These are phyloP conservation scores for Pythium aristosporum DNA, from an alignment of 352 stramenopile genomes.

Conservation along the genomic window DNA sequence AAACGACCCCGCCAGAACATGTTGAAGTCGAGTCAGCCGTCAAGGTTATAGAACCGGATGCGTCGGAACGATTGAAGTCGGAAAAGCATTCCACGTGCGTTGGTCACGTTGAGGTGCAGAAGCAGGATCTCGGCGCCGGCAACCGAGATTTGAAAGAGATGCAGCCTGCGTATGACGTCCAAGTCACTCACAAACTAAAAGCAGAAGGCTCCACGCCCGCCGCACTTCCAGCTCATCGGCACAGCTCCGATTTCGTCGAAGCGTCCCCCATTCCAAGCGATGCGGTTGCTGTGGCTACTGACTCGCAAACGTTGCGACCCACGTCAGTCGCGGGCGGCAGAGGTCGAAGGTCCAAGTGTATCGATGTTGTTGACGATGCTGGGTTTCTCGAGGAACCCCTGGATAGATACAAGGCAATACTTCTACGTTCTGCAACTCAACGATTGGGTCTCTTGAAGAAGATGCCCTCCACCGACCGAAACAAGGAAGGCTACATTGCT, in stretches of 20 bases:
- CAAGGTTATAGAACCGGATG: not conserved
- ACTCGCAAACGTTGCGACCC: not conserved
- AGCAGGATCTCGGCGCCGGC: not conserved
- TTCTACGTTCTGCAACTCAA: not conserved
- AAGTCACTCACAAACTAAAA: not conserved
- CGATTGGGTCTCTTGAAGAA: not conserved
- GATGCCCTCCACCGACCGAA: not conserved
- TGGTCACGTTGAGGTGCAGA: not conserved
- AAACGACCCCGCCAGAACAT: not conserved
- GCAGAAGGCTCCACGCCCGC: not conserved
- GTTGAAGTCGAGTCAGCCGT: not conserved
- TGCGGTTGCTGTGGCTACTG: not conserved
- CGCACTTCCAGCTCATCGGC: not conserved
- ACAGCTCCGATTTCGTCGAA: not conserved
- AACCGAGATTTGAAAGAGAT: not conserved
- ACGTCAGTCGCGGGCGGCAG: not conserved
- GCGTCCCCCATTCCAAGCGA: not conserved
- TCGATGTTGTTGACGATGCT: not conserved
- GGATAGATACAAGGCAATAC: not conserved
- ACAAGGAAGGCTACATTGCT: slow-evolving; percentile 7
- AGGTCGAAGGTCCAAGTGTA: not conserved
- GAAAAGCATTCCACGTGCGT: not conserved
- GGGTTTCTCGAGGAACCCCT: slow-evolving; percentile 2
- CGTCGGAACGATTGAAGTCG: not conserved
- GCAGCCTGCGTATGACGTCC: not conserved